Percentiles rank a stretch among this genome's conserved stretches.
phyloP scores from a whole-genome alignment of 345 rosid genomes.

The Eucalyptus globulus region DNA sequence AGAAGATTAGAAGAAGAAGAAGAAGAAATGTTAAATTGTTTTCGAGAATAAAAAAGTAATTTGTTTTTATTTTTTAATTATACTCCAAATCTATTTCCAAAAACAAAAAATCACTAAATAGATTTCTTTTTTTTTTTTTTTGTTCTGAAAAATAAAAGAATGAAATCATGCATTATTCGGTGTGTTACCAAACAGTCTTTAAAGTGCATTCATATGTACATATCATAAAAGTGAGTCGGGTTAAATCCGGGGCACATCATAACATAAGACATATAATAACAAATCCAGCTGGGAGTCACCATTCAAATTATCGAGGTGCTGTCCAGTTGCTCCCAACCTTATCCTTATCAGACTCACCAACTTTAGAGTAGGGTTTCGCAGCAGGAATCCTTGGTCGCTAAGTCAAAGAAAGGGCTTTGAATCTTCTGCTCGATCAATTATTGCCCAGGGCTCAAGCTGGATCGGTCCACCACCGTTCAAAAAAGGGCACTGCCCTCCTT shows the following conservation, averaged over 20 bases:
- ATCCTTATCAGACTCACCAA: neutral
- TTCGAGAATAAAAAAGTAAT: too few species aligned
- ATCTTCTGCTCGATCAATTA: neutral
- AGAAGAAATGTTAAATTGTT: too few species aligned
- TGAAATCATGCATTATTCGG: too few species aligned
- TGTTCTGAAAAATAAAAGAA: too few species aligned
- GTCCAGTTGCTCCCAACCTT: neutral
- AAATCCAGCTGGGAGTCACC: neutral
- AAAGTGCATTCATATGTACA: neutral
- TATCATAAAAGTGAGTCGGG: neutral
- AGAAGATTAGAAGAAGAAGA: too few species aligned
- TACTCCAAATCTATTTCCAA: too few species aligned
- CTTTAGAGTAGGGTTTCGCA: neutral
- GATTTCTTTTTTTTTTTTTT: too few species aligned
- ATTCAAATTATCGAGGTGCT: neutral
- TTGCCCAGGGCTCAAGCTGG: neutral
- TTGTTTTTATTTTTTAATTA: too few species aligned
- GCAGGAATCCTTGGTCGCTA: neutral
- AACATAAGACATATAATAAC: neutral
- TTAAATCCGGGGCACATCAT: neutral
- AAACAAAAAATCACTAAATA: too few species aligned
- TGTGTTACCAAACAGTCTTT: neutral
- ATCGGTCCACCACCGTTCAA: neutral
- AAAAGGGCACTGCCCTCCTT: neutral
- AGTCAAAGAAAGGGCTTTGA: neutral